Percentiles rank a stretch among this genome's conserved stretches.
These are phyloP conservation scores for Colletotrichum echinochloae DNA, from an alignment of 2,329 filamentous ascomycete species.

Conservation along the genomic window DNA sequence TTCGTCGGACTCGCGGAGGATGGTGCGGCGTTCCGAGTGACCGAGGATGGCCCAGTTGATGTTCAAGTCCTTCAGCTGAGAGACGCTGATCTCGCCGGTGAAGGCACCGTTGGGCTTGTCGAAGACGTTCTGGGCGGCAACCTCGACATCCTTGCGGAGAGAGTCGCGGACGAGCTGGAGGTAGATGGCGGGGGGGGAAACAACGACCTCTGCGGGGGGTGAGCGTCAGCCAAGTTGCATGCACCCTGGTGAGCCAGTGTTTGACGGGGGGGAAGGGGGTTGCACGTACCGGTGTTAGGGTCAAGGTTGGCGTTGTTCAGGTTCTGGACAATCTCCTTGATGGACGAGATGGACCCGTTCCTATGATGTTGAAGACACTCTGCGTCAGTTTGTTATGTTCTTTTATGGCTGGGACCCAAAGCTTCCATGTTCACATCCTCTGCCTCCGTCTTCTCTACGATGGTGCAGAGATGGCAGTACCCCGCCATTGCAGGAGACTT, in stretches of 20 bases:
- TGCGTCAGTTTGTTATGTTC: constrained; percentile 38
- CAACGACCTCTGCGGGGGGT: constrained; percentile 81
- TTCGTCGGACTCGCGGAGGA: constrained; percentile 87
- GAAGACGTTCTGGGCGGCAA: constrained; percentile 96
- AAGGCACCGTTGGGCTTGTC: constrained; percentile 97
- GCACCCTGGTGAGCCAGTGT: neutral
- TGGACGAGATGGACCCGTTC: constrained; percentile 92
- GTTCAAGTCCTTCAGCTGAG: constrained; percentile 88
- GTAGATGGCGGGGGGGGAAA: constrained; percentile 91
- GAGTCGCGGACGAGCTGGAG: constrained; percentile 87
- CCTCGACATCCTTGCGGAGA: constrained; percentile 80
- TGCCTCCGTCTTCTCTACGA: neutral
- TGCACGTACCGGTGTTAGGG: constrained; percentile 74
- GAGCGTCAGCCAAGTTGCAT: constrained; percentile 24
- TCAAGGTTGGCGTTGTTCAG: constrained; percentile 89
- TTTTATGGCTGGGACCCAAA: constrained; percentile 1
- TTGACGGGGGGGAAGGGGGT: neutral
- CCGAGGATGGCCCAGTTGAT: constrained; percentile 93
- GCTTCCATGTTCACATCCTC: constrained; percentile 15
- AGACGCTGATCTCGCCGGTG: constrained; percentile 95
- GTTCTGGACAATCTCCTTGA: constrained; percentile 90
- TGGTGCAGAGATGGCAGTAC: constrained; percentile 23
- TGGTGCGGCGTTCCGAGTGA: constrained; percentile 93
- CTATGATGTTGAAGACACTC: constrained; percentile 58
- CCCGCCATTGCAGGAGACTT: constrained; percentile 50